Base-by-base conservation (phyloP, 2,329 filamentous ascomycete species). In the Fusarium sororula region DNA sequence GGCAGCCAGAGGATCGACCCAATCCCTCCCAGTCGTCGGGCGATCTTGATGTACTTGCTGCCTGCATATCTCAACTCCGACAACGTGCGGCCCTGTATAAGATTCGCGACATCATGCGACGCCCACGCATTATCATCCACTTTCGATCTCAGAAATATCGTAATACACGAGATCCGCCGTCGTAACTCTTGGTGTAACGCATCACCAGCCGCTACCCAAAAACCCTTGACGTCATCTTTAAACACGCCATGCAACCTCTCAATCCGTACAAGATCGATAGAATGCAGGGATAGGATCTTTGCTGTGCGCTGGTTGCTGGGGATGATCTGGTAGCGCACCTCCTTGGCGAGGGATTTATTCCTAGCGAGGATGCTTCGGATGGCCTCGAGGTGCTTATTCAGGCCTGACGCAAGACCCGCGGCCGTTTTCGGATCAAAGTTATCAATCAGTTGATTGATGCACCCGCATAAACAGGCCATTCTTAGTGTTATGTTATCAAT, bases 41-140 rank as follows among this genome's bases (percentile, higher is more conserved):
- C 79, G 30, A 82, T 79, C 59, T 81, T 82, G 64, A 82, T 78
- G 13, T 82, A 82, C 59, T 82, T 82, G 35, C 76, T 80, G 0
- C 81, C 81, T 0, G 80, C 78, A 63, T 81, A 80, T 6, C 79
- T 67, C 22, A 82, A 42, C 7, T 82, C 81, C 0, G 77, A 68
- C 3, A 73, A 53, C 11, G 78, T 80, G 0, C 75, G 61, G 2
- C 75, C 76, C 17, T 76, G 72, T 4, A 78, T 67, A 4, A 79
- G 37, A 5, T 47, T 48, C 26, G 77, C 66, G 6, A 81, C 64
- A 18, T 68, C 65, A 3, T 68, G 55, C 1, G 79, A 75, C 13
- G 79, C 53, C 51, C 68, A 63, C 4, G 68, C 66, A n/a, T 76
- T 47, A 6, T 69, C 62, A 37, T 77, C 73, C 22, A 82, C 42